Evolutionary conservation across 169 alveolate genomes (phyloP).

Genomic region (Plasmodium falciparum): DNA sequence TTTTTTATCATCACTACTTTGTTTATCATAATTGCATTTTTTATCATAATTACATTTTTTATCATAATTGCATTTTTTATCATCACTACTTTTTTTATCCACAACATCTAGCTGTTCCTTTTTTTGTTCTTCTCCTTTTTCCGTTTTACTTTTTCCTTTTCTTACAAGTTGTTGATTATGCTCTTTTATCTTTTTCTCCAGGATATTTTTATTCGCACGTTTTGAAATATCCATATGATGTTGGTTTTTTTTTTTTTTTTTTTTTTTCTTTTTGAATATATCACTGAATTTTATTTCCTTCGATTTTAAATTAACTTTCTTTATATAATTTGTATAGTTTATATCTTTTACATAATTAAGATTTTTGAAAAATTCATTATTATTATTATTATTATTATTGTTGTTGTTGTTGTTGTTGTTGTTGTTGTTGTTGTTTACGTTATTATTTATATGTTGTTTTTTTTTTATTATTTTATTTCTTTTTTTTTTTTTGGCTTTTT

Average conservation of each 20-base stretch:
- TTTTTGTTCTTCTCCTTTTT: neutral
- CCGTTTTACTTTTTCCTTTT: neutral
- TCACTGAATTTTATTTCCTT: neutral
- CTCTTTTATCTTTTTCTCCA: conserved; percentile 15
- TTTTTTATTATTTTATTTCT: too few species aligned
- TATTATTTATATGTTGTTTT: too few species aligned
- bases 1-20: neutral
- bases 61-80: neutral
- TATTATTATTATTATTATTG: neutral
- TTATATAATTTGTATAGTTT: neutral
- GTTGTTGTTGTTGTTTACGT: neutral
- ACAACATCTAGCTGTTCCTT: conserved; percentile 1
- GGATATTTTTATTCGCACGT: neutral
- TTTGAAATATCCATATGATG: neutral
- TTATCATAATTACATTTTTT: neutral
- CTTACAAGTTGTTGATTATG: neutral
- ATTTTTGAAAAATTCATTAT: neutral
- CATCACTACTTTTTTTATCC: conserved; percentile 13
- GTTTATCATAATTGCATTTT: neutral
- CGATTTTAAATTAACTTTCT: neutral
- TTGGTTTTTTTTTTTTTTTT: neutral
- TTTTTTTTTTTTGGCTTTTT: too few species aligned
- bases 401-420: neutral
- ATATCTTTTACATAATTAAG: neutral
- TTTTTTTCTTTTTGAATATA: neutral